Percentiles rank a stretch among this genome's conserved stretches.
phyloP scores from a whole-genome alignment of 2,329 filamentous ascomycete genomes.

The Neopestalotiopsis sp. region DNA sequence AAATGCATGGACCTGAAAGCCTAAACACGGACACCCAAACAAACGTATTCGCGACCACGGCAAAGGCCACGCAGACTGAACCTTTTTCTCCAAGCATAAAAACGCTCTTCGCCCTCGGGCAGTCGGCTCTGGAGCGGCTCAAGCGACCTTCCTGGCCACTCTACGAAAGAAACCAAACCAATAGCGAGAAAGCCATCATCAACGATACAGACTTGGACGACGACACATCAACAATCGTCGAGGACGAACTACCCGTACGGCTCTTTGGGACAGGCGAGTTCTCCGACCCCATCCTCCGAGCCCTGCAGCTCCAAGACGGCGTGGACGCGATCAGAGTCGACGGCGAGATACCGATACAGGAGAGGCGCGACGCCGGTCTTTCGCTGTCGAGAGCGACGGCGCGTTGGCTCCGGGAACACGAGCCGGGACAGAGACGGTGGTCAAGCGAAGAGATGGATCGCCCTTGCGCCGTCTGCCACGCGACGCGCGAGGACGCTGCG shows the following conservation, averaged over 20 bases:
- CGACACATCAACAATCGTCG: not conserved
- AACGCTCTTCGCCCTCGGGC: not conserved
- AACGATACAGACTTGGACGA: not conserved
- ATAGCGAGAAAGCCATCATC: not conserved
- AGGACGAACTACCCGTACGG: not conserved
- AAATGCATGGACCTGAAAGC: too few species aligned
- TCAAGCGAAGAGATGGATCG: not conserved
- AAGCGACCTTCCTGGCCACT: not conserved
- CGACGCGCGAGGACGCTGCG: conserved; percentile 21
- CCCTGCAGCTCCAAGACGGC: conserved; percentile 4
- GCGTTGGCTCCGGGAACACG: not conserved
- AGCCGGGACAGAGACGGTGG: not conserved
- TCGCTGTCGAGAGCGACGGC: not conserved
- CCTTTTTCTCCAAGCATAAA: not conserved
- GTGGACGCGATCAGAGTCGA: not conserved
- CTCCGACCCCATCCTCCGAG: not conserved
- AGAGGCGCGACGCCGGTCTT: not conserved
- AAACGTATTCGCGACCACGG: too few species aligned
- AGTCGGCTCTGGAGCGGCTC: not conserved
- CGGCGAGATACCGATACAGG: not conserved
- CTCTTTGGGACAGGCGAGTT: not conserved
- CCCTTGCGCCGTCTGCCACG: conserved; percentile 14
- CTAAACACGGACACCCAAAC: too few species aligned
- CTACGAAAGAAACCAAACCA: not conserved
- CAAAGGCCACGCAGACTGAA: not conserved